These are phyloP conservation scores for Fimicolochytrium jonesii DNA, from an alignment of 192 early-diverging fungal species.

Conservation along the genomic window DNA sequence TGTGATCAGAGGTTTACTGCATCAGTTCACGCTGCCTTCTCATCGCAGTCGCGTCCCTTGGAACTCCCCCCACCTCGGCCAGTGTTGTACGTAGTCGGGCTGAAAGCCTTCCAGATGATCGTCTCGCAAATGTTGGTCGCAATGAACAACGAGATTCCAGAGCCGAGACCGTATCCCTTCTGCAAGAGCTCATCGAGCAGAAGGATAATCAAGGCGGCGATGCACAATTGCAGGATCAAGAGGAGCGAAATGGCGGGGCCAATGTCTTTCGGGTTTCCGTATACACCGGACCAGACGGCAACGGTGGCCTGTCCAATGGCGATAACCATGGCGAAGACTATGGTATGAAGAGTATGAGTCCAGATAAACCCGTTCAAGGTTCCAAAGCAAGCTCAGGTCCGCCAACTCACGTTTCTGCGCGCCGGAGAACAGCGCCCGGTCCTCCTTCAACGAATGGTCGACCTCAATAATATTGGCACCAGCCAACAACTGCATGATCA, in stretches of 20 bases:
- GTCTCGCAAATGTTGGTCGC: slow-evolving; percentile 99
- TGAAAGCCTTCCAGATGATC: slow-evolving; percentile 98
- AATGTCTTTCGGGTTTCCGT: slow-evolving; percentile 93
- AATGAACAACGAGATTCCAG: slow-evolving; percentile 98
- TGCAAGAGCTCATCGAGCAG: slow-evolving; percentile 98
- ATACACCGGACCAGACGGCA: slow-evolving; percentile 96
- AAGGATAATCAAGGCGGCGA: slow-evolving; percentile 96
- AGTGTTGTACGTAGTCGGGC: slow-evolving; percentile 95
- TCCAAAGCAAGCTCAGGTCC: not conserved
- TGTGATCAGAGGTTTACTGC: too few species aligned
- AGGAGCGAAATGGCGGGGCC: slow-evolving; percentile 95
- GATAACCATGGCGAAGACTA: slow-evolving; percentile 97
- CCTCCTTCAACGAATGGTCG: slow-evolving; percentile 97
- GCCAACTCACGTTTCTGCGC: slow-evolving; percentile 78
- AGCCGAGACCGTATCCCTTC: slow-evolving; percentile 99
- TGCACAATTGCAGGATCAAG: slow-evolving; percentile 93
- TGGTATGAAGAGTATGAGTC: not conserved
- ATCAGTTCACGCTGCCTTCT: too few species aligned
- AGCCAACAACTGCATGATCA: slow-evolving; percentile 99
- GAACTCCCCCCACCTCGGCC: slow-evolving; percentile 66
- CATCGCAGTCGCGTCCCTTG: not conserved
- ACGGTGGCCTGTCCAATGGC: slow-evolving; percentile 98
- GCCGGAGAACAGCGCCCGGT: slow-evolving; percentile 97
- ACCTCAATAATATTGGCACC: slow-evolving; percentile 99
- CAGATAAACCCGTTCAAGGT: not conserved